These are phyloP conservation scores for Trichosporon inkin DNA, from an alignment of 1,284 basidiomycete species.

Conservation along the genomic window DNA sequence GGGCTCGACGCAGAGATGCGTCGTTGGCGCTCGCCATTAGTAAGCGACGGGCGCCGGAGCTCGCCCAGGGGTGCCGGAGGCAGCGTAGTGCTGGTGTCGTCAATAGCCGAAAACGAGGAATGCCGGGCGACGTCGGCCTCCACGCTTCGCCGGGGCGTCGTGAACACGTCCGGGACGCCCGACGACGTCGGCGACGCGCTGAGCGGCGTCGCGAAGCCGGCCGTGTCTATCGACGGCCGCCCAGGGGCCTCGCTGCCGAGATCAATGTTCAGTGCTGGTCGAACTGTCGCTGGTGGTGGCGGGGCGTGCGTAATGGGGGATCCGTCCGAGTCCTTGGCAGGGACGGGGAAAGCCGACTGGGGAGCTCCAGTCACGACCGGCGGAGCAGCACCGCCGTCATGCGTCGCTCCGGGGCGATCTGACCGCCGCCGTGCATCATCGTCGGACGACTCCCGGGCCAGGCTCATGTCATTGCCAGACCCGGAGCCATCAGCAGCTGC, in stretches of 20 bases:
- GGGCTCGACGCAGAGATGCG: constrained; percentile 6
- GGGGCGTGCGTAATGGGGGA: neutral
- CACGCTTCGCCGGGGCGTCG: constrained; percentile 10
- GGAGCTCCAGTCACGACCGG: no score
- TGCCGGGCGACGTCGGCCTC: neutral
- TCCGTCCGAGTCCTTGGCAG: neutral
- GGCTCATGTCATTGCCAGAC: no score
- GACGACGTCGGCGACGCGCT: neutral
- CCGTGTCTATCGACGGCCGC: neutral
- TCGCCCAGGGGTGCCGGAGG: neutral
- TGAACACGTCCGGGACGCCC: neutral
- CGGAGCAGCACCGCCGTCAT: no score
- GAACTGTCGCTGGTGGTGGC: neutral
- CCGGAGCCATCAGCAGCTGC: no score
- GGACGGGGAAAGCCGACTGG: neutral
- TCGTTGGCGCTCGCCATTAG: constrained; percentile 5
- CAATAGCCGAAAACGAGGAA: neutral
- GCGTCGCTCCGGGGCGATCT: no score
- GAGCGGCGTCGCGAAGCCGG: neutral
- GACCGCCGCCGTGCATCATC: no score
- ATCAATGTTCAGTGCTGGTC: neutral
- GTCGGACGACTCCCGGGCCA: no score
- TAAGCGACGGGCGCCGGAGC: neutral
- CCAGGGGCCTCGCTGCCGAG: neutral
- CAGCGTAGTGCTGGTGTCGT: neutral